Evolutionary conservation across 108 stramenopile genomes (phyloP).

Genomic region (Epithemia pelagica): DNA sequence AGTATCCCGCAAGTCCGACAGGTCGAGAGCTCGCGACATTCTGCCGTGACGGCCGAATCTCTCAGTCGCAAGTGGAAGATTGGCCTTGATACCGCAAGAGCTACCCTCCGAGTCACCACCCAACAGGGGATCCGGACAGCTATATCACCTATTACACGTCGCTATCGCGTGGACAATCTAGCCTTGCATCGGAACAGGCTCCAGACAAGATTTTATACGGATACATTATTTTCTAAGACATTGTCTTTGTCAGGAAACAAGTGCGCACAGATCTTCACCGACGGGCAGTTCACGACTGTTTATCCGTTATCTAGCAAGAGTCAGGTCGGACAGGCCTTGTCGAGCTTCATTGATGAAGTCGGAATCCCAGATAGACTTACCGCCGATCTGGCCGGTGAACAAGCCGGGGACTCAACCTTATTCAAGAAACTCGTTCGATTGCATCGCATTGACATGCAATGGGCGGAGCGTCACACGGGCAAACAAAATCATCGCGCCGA

Average conservation of each 20-base stretch:
- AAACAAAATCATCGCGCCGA: constrained; percentile 18
- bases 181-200: constrained; percentile 18
- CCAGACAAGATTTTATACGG: constrained; percentile 12
- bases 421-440: not conserved
- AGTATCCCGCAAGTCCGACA: not conserved
- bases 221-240: constrained; percentile 10
- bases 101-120: not conserved
- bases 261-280: constrained; percentile 18
- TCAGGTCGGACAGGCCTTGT: constrained; percentile 21
- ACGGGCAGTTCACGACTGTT: constrained; percentile 9
- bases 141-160: not conserved
- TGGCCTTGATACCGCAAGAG: not conserved
- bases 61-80: not conserved
- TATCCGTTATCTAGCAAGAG: constrained; percentile 13
- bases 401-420: not conserved
- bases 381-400: constrained; percentile 22
- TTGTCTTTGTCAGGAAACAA: constrained; percentile 14
- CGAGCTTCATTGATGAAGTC: constrained; percentile 9
- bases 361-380: constrained; percentile 30
- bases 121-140: not conserved
- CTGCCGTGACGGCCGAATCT: not conserved
- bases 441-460: not conserved
- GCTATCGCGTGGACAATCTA: not conserved
- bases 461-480: not conserved
- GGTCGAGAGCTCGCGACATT: not conserved